Evolutionary conservation across 495 filamentous ascomycete genomes (phyloP).

Genomic region (Lepidopterella palustris): DNA sequence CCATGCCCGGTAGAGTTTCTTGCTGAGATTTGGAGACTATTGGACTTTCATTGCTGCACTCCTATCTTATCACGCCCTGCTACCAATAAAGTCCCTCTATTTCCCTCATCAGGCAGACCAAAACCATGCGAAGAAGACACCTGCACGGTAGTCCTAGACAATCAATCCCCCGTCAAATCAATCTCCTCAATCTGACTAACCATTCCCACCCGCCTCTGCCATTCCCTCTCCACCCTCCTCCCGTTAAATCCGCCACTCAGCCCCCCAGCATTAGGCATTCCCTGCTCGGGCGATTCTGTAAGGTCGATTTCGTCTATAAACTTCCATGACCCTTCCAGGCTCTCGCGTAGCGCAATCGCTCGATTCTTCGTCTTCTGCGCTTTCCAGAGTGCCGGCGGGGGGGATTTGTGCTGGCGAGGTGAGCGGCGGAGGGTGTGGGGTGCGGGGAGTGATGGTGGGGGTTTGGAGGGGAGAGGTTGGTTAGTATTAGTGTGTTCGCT

Average conservation of each 20-base stretch:
- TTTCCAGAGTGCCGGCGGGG: constrained; percentile 17
- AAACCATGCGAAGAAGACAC: background rate
- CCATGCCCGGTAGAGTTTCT: too few species aligned
- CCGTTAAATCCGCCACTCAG: too few species aligned
- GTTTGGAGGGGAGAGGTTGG: background rate
- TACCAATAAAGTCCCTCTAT: too few species aligned
- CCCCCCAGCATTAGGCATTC: too few species aligned
- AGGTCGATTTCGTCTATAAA: constrained; percentile 32
- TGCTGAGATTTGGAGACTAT: too few species aligned
- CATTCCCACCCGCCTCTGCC: background rate
- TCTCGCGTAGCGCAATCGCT: constrained; percentile 29
- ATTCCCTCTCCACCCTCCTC: too few species aligned
- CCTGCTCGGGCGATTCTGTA: too few species aligned
- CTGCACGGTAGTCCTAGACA: too few species aligned
- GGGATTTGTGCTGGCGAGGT: constrained; percentile 16
- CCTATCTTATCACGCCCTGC: too few species aligned
- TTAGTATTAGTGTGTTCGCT: background rate
- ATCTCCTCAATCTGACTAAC: constrained; percentile 28
- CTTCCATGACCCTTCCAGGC: constrained; percentile 31
- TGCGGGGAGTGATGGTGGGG: background rate
- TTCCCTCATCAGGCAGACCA: background rate
- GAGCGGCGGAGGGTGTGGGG: constrained; percentile 17
- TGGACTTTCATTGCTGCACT: too few species aligned
- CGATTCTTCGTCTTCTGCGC: constrained; percentile 23
- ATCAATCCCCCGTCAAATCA: constrained; percentile 24